Evolutionary conservation across 345 rosid genomes (phyloP).

Genomic region (Rhodamnia argentea): DNA sequence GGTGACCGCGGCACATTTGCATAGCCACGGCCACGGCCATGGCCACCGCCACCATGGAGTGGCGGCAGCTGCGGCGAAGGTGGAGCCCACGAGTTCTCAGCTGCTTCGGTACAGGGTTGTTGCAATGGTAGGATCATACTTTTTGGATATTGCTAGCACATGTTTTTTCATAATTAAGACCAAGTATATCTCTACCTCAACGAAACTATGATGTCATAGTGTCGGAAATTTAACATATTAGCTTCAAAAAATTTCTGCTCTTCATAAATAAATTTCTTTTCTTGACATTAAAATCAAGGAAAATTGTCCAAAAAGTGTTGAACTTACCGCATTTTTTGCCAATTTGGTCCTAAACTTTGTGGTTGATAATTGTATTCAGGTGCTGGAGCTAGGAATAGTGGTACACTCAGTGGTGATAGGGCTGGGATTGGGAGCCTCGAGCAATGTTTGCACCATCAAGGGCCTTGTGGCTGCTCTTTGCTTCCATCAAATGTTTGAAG

Average conservation of each 20-base stretch:
- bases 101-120: not conserved
- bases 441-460: conserved; percentile 35
- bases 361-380: conserved; percentile 5
- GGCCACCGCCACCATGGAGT: not conserved
- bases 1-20: not conserved
- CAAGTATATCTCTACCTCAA: not conserved
- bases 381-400: conserved; percentile 57
- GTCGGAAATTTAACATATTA: too few species aligned
- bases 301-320: too few species aligned
- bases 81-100: not conserved
- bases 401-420: conserved; percentile 69
- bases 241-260: too few species aligned
- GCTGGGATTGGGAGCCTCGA: conserved; percentile 48
- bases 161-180: not conserved
- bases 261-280: too few species aligned
- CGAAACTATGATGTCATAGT: not conserved
- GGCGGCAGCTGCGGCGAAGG: not conserved
- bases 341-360: too few species aligned
- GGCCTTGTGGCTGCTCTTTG: conserved; percentile 51
- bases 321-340: too few species aligned
- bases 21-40: not conserved
- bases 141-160: not conserved
- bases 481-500: conserved; percentile 74
- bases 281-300: too few species aligned
- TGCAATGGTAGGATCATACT: not conserved